These are phyloP conservation scores for Verticillium isaacii DNA, from an alignment of 2,329 filamentous ascomycete genomes.

Conservation along the genomic window DNA sequence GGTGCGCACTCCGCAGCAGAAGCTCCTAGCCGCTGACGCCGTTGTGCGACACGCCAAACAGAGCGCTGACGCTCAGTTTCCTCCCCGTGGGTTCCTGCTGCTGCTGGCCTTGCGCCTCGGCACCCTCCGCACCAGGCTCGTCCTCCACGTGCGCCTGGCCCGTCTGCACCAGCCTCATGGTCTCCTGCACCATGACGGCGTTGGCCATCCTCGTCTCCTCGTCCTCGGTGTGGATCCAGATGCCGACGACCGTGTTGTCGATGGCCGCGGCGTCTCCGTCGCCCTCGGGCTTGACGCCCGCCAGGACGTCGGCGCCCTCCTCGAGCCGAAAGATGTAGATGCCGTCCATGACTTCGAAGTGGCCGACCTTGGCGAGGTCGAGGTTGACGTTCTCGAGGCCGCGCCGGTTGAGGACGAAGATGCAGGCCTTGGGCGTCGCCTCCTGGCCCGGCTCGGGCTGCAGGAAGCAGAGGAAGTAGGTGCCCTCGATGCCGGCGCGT, in stretches of 20 bases:
- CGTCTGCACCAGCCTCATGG: conserved; percentile 28
- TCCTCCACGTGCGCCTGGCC: conserved; percentile 10
- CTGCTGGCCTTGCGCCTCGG: background rate
- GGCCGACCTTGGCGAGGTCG: conserved; percentile 53
- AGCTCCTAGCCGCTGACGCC: conserved; percentile 13
- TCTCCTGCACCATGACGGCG: conserved; percentile 34
- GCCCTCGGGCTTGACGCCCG: conserved; percentile 10
- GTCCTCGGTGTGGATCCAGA: conserved; percentile 51
- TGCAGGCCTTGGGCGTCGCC: conserved; percentile 41
- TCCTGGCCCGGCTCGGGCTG: conserved; percentile 27
- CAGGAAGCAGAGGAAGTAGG: conserved; percentile 78
- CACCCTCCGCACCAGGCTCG: background rate
- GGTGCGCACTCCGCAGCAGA: background rate
- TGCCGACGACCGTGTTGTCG: conserved; percentile 35
- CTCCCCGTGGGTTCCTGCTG: conserved; percentile 14
- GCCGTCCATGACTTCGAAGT: conserved; percentile 59
- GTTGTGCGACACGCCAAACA: conserved; percentile 31
- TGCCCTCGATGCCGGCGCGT: conserved; percentile 80
- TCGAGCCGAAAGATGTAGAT: conserved; percentile 46
- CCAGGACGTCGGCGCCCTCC: conserved; percentile 16
- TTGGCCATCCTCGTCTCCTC: conserved; percentile 37
- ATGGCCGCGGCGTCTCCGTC: conserved; percentile 7
- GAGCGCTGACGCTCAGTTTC: conserved; percentile 36
- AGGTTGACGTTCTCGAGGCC: conserved; percentile 67
- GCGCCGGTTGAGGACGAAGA: conserved; percentile 70